Conservation (phyloP, 805 yeast species). For the Yarrowia osloensis region DNA sequence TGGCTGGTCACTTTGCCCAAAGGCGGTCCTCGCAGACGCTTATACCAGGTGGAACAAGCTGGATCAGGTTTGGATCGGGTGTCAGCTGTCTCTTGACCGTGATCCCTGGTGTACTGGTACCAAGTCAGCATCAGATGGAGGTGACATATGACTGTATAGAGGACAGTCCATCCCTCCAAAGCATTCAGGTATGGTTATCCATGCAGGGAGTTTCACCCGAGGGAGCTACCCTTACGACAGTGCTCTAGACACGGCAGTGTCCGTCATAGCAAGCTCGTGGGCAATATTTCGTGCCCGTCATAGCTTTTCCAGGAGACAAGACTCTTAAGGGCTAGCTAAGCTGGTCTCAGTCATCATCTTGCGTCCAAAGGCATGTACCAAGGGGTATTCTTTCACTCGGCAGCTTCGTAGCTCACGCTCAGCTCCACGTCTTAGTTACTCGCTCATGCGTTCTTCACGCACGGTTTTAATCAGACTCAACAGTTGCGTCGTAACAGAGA, state of each 20-base stretch:
- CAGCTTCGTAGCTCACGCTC: neutral
- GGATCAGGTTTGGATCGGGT: neutral
- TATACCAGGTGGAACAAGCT: neutral
- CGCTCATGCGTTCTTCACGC: neutral
- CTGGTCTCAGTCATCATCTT: neutral
- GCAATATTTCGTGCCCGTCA: conserved; percentile 1
- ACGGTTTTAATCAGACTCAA: neutral
- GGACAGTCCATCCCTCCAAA: neutral
- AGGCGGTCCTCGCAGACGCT: neutral
- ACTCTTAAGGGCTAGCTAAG: neutral
- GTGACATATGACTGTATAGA: neutral
- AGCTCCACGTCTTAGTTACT: neutral
- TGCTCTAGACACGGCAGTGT: no score
- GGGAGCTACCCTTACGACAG: neutral
- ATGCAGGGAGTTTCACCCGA: neutral
- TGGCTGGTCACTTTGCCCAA: neutral
- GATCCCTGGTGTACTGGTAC: neutral
- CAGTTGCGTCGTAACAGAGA: neutral
- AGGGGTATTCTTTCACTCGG: neutral
- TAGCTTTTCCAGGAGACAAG: neutral
- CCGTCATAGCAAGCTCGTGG: neutral
- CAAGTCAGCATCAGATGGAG: neutral
- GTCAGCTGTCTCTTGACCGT: neutral
- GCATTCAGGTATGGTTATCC: neutral
- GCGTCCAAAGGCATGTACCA: neutral